Base-by-base conservation (phyloP, 495 filamentous ascomycete genomes). In the Talaromyces borbonicus region DNA sequence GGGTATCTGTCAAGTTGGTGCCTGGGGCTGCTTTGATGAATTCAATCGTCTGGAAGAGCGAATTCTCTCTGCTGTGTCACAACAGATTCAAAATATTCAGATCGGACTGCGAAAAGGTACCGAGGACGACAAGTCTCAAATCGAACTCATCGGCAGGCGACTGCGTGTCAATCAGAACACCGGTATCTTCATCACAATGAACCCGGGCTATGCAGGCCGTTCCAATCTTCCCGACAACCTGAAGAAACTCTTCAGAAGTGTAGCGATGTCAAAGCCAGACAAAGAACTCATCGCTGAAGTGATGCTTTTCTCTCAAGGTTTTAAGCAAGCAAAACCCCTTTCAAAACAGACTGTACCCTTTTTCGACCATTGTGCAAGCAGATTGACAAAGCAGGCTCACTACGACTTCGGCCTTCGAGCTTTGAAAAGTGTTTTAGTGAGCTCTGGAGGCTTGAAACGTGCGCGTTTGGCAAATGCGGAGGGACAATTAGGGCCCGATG, bases 181-280 rank as follows among this genome's bases (percentile, higher is more conserved):
- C 37, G 90, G 90, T 55, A 94, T 99, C 59, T 99, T 99, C 71
- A 97, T 99, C 63, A 99, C 92, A 25, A 99, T 99, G 92, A 99
- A 99, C 67, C 92, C 92, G 54, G 92, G 92, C 16, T 99, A 99
- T 72, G 92, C 92, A 30, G 92, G 92, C 42, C 83, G 92, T 59
- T 99, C 92, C 25, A 99, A 97, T 63, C 67, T 99, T 54, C 92
- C 92, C 1, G 92, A 99, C 64, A 99, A 99, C 60, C 62, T 99
- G 62, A 99, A 99, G 75, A 99, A 99, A 66, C 72, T 99, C 16
- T 99, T 99, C 79, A 79, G 92, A 54, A 97, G 93, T 57, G 92
- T 99, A 37, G 92, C 92, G 31, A 99, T 99, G 92, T 97, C 93
- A 7, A 96, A 97, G 63, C 92, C 92, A 0, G 92, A 99, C 68